Evolutionary conservation across 2,329 filamentous ascomycete species (phyloP).

Genomic region (Epicoccum sorghinum): DNA sequence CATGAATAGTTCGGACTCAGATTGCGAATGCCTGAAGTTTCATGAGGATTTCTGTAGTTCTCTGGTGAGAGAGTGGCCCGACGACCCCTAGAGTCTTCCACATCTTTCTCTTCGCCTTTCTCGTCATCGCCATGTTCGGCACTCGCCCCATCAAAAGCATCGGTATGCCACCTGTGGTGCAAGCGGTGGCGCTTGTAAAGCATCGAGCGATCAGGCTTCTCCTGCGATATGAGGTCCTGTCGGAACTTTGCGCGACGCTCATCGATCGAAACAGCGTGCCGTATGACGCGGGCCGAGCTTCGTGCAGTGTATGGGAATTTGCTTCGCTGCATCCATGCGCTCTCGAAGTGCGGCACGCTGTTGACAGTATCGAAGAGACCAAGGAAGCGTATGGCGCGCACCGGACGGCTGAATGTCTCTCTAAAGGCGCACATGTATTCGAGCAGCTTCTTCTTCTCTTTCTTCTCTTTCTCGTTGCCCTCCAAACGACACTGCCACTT

Average conservation of each 20-base stretch:
- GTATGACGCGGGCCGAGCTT: conserved; percentile 64
- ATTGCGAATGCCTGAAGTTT: conserved; percentile 42
- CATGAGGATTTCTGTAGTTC: conserved; percentile 41
- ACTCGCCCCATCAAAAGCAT: conserved; percentile 14
- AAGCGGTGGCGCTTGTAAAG: conserved; percentile 39
- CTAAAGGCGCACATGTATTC: conserved; percentile 79
- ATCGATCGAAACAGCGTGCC: conserved; percentile 74
- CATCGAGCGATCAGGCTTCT: conserved; percentile 37
- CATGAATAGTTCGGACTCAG: conserved; percentile 38
- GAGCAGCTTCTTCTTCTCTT: conserved; percentile 67
- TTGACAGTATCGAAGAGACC: conserved; percentile 86
- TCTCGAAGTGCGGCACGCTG: conserved; percentile 78
- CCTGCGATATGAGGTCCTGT: conserved; percentile 67
- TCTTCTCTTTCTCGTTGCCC: conserved; percentile 47
- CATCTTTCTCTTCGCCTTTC: conserved; percentile 16
- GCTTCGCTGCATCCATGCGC: conserved; percentile 74
- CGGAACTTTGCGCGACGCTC: conserved; percentile 74
- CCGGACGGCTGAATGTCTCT: conserved; percentile 79
- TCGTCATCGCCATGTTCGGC: conserved; percentile 16
- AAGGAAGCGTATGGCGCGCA: conserved; percentile 75
- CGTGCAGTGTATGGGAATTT: conserved; percentile 73
- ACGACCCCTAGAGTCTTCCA: conserved; percentile 23
- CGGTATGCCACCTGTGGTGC: conserved; percentile 13
- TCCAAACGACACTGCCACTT: conserved; percentile 69
- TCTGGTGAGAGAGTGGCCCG: conserved; percentile 38